phyloP scores from a whole-genome alignment of 768 basidiomycete species.

The Neoboletus subvelutipes region DNA sequence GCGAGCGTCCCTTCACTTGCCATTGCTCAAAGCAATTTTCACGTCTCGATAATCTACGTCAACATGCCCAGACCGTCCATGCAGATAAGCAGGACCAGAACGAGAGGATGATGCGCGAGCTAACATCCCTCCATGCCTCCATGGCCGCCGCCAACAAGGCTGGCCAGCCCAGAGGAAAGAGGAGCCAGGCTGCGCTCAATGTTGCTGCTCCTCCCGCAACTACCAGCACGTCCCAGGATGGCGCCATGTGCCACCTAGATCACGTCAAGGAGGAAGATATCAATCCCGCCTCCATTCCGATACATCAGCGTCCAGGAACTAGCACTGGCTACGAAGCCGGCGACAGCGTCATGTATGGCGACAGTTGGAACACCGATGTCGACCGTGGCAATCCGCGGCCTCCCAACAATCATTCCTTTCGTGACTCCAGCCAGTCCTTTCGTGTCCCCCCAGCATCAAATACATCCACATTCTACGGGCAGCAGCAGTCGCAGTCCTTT shows the following conservation, averaged over 20 bases:
- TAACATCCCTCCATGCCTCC: slow-evolving; percentile 77
- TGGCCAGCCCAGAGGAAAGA: slow-evolving; percentile 38
- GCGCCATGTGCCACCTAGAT: slow-evolving; percentile 21
- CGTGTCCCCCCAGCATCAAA: slow-evolving; percentile 54
- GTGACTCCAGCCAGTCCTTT: slow-evolving; percentile 81
- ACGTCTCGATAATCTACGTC: slow-evolving; percentile 93
- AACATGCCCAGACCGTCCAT: slow-evolving; percentile 96
- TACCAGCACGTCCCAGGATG: slow-evolving; percentile 18
- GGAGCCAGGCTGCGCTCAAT: slow-evolving; percentile 29
- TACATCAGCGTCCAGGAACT: slow-evolving; percentile 64
- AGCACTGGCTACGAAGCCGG: slow-evolving; percentile 69
- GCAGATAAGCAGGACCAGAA: slow-evolving; percentile 90
- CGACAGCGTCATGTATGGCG: slow-evolving; percentile 27
- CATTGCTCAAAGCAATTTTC: slow-evolving; percentile 96
- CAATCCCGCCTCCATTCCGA: slow-evolving; percentile 25
- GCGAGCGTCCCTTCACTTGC: slow-evolving; percentile 94
- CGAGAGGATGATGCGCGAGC: slow-evolving; percentile 88
- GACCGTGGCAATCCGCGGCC: slow-evolving; percentile 39
- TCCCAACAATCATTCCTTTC: slow-evolving; percentile 65
- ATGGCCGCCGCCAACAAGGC: slow-evolving; percentile 61
- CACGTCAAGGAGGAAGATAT: slow-evolving; percentile 46
- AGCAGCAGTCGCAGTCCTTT: slow-evolving; percentile 65
- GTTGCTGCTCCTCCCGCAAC: neutral
- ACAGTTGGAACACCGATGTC: slow-evolving; percentile 39
- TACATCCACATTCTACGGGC: slow-evolving; percentile 39